Conservation (phyloP, 495 filamentous ascomycete genomes). For the Trichoderma virens region DNA sequence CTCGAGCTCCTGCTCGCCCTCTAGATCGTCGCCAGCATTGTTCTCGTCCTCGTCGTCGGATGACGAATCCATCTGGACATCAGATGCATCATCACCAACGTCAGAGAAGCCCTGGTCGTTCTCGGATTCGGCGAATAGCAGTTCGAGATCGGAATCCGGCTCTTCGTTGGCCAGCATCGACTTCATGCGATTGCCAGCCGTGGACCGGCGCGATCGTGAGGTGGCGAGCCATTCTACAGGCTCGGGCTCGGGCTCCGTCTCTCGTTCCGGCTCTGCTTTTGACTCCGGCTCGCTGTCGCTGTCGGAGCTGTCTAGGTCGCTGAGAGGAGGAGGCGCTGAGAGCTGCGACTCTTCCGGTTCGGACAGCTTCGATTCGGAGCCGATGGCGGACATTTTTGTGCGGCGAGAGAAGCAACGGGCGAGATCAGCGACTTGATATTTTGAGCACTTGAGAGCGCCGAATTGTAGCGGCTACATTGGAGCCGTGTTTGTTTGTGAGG, state of each 20-base stretch:
- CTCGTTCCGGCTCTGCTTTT: neutral
- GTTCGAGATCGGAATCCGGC: conserved; percentile 67
- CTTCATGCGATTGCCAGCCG: conserved; percentile 78
- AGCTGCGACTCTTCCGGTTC: conserved; percentile 20
- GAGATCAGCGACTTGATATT: neutral
- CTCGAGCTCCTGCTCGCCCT: conserved; percentile 57
- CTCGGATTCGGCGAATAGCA: conserved; percentile 79
- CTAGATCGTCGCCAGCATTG: conserved; percentile 58
- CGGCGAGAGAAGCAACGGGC: neutral
- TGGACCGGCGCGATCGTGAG: conserved; percentile 71
- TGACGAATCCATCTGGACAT: conserved; percentile 75
- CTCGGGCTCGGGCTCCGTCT: conserved; percentile 14
- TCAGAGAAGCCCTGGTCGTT: conserved; percentile 75
- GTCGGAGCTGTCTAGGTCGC: conserved; percentile 18
- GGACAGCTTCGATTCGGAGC: conserved; percentile 20
- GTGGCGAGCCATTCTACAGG: conserved; percentile 67
- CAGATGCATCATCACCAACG: conserved; percentile 60
- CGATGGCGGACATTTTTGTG: conserved; percentile 19
- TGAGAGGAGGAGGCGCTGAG: conserved; percentile 16
- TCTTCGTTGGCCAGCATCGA: conserved; percentile 69
- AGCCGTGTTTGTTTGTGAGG: neutral
- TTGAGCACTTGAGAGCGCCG: neutral
- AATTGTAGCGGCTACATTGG: neutral
- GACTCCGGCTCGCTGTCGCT: conserved; percentile 18
- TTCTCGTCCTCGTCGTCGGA: conserved; percentile 75